Evolutionary conservation across 164 flowering plant species (phyloP).

Genomic region (Euptelea pleiosperma): DNA sequence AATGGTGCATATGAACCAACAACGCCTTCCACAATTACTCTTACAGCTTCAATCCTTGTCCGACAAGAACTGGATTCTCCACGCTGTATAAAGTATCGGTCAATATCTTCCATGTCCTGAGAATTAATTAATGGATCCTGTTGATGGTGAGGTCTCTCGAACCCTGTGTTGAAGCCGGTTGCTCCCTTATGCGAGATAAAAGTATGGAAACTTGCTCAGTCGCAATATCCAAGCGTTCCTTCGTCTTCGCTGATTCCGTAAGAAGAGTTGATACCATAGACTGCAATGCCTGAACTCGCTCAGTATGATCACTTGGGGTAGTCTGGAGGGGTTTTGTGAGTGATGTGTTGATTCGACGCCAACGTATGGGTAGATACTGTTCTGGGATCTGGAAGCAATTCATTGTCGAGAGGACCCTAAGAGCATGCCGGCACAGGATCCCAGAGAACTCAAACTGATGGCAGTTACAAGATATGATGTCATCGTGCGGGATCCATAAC

Average conservation of each 20-base stretch:
- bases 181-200: constrained; percentile 65
- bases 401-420: constrained; percentile 80
- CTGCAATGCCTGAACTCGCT: constrained; percentile 64
- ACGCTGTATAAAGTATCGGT: too few species aligned
- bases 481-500: constrained; percentile 72
- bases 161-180: constrained; percentile 44
- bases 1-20: too few species aligned
- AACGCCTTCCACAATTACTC: too few species aligned
- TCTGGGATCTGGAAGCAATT: constrained; percentile 96
- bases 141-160: constrained; percentile 30
- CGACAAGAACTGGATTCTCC: too few species aligned
- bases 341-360: constrained; percentile 59
- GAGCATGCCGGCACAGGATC: constrained; percentile 84
- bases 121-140: constrained; percentile 6
- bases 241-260: constrained; percentile 73
- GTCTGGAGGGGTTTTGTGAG: constrained; percentile 35
- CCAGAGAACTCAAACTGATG: constrained; percentile 89
- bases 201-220: constrained; percentile 66
- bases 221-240: constrained; percentile 70
- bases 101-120: neutral
- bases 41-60: too few species aligned
- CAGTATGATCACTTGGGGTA: constrained; percentile 44
- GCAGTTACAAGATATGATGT: constrained; percentile 78
- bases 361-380: constrained; percentile 72
- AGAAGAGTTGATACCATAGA: constrained; percentile 68